Conservation (phyloP, 2,329 filamentous ascomycete genomes). For the Aspergillus sp. region DNA sequence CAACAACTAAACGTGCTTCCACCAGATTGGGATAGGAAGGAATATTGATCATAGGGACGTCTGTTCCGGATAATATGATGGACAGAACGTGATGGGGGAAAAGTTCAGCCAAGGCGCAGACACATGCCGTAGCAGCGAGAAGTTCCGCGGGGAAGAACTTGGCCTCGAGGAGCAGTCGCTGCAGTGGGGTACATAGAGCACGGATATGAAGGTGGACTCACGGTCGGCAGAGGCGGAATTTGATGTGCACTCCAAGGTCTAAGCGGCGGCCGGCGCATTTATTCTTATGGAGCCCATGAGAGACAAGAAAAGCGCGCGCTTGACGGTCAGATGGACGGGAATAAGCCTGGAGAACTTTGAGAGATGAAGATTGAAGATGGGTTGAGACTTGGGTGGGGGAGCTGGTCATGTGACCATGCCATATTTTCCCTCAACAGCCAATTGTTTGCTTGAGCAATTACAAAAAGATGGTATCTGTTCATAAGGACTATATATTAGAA, state of each 20-base stretch:
- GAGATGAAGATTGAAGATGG: slow-evolving; percentile 8
- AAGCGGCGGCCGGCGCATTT: slow-evolving; percentile 7
- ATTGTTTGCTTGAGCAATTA: neutral
- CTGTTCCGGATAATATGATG: neutral
- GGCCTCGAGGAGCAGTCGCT: slow-evolving; percentile 3
- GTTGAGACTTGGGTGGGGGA: slow-evolving; percentile 16
- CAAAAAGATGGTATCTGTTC: neutral
- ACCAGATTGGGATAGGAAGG: neutral
- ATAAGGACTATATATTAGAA: neutral
- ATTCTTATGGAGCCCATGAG: slow-evolving; percentile 19
- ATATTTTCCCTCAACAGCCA: slow-evolving; percentile 24
- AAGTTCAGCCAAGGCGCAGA: slow-evolving; percentile 9
- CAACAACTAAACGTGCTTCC: neutral
- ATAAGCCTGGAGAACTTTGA: neutral
- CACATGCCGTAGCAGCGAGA: slow-evolving; percentile 1
- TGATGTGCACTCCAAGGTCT: slow-evolving; percentile 24
- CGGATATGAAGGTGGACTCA: slow-evolving; percentile 33
- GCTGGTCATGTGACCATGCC: slow-evolving; percentile 35
- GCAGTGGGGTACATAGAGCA: slow-evolving; percentile 23
- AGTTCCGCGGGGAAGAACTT: slow-evolving; percentile 7
- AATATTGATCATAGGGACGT: neutral
- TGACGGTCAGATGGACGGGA: slow-evolving; percentile 4
- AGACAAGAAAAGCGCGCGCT: slow-evolving; percentile 14
- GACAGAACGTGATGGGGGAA: neutral
- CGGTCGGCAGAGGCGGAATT: slow-evolving; percentile 36